Conservation (phyloP, 768 basidiomycete species). For the Serendipita sp. region DNA sequence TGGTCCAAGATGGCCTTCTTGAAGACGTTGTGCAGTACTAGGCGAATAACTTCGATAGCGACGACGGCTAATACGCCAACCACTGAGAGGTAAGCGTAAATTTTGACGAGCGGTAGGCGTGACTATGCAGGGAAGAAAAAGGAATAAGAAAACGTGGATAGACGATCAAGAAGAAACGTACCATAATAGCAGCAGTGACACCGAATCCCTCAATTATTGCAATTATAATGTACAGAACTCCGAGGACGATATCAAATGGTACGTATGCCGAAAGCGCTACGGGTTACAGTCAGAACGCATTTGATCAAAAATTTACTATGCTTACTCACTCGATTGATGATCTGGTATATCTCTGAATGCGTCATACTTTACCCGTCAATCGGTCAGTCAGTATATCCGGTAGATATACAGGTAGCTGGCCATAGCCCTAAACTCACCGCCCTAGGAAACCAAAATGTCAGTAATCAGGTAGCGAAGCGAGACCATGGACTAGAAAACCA, state of each 20-base stretch:
- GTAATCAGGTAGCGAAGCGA: too few relatives aligned
- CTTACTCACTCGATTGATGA: background rate
- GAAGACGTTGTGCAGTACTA: constrained; percentile 49
- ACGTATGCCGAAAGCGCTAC: constrained; percentile 29
- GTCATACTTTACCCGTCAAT: background rate
- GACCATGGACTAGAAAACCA: too few relatives aligned
- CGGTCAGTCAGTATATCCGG: background rate
- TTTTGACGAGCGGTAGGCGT: constrained; percentile 35
- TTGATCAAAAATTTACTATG: background rate
- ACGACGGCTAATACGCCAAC: constrained; percentile 33
- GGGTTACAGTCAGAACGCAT: background rate
- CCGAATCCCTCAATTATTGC: constrained; percentile 43
- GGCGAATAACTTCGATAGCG: constrained; percentile 37
- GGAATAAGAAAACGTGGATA: background rate
- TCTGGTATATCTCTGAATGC: background rate
- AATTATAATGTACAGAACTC: constrained; percentile 37
- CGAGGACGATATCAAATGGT: constrained; percentile 42
- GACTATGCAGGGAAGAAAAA: constrained; percentile 25
- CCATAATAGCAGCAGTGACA: constrained; percentile 32
- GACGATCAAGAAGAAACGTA: constrained; percentile 24
- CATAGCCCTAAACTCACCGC: background rate
- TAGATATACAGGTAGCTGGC: background rate
- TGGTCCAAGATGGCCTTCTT: constrained; percentile 49
- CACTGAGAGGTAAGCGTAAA: constrained; percentile 39
- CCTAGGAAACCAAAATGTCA: background rate